Conservation (phyloP, 2,329 filamentous ascomycete genomes). For the Tolypocladium pustulatum region DNA sequence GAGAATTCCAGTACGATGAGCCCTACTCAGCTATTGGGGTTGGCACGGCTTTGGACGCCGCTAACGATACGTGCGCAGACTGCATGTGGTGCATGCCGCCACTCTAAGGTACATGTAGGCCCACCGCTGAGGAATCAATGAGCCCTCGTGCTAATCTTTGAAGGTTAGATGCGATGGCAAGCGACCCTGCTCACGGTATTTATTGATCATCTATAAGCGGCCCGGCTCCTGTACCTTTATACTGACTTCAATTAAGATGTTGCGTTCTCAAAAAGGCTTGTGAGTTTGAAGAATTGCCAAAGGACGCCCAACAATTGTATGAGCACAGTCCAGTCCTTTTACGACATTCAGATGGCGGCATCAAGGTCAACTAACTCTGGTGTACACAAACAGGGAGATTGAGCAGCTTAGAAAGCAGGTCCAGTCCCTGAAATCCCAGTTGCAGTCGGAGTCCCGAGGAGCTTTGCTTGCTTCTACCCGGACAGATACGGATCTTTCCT, state of each 20-base stretch:
- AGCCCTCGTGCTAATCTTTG: too few species aligned
- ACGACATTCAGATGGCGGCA: background rate
- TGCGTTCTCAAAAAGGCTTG: conserved; percentile 10
- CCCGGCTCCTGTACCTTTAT: too few species aligned
- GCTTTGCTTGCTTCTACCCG: background rate
- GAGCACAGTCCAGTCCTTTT: background rate
- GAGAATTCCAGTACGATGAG: conserved; percentile 8
- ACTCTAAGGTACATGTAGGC: conserved; percentile 14
- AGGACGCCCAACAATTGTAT: conserved; percentile 10
- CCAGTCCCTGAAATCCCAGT: conserved; percentile 2
- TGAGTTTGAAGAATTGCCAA: conserved; percentile 11
- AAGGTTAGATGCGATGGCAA: conserved; percentile 14
- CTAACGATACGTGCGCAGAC: conserved; percentile 6
- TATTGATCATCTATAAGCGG: too few species aligned
- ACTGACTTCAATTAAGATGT: conserved; percentile 7
- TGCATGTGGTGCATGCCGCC: conserved; percentile 14
- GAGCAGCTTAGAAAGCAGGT: background rate
- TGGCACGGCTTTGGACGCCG: background rate
- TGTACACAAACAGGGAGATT: background rate
- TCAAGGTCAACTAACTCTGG: background rate
- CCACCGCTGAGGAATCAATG: background rate
- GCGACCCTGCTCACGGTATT: conserved; percentile 14
- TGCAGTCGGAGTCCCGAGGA: background rate
- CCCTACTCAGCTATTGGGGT: background rate
- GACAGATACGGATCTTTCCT: background rate